A percentile compares a stretch with the other conserved stretches of the same genome.
These are phyloP conservation scores for Usnea hakonensis DNA, from an alignment of 495 filamentous ascomycete genomes.

Conservation along the genomic window DNA sequence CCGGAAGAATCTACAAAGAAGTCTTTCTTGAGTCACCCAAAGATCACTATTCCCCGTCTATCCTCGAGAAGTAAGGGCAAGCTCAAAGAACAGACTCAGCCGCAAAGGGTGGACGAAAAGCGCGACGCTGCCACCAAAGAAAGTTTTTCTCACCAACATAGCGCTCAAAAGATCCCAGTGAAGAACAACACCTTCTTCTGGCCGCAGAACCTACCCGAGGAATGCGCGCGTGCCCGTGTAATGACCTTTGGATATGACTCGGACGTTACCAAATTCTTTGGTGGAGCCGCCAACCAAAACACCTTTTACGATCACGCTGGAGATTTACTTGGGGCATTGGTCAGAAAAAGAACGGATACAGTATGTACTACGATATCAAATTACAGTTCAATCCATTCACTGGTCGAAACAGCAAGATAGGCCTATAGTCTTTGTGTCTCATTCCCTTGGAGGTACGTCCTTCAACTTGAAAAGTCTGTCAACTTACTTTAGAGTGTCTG, in stretches of 20 bases:
- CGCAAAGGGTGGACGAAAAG: too few relatives aligned
- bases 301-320: not conserved
- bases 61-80: not conserved
- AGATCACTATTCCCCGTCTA: not conserved
- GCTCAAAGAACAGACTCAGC: not conserved
- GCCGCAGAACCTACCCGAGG: not conserved
- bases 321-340: not conserved
- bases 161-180: not conserved
- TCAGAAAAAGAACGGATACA: not conserved
- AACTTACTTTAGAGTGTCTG: not conserved
- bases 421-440: not conserved
- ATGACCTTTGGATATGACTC: not conserved
- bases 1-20: not conserved
- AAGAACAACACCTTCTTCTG: not conserved
- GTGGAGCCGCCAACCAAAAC: not conserved
- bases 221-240: not conserved
- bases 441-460: not conserved
- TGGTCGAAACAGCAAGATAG: not conserved
- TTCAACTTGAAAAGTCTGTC: not conserved
- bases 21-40: not conserved
- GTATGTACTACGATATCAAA: not conserved
- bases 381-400: not conserved
- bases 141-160: not conserved
- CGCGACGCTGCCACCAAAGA: not conserved
- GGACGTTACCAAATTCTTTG: not conserved